These are phyloP conservation scores for Macrophomina tecta DNA, from an alignment of 2,329 filamentous ascomycete genomes.

Conservation along the genomic window DNA sequence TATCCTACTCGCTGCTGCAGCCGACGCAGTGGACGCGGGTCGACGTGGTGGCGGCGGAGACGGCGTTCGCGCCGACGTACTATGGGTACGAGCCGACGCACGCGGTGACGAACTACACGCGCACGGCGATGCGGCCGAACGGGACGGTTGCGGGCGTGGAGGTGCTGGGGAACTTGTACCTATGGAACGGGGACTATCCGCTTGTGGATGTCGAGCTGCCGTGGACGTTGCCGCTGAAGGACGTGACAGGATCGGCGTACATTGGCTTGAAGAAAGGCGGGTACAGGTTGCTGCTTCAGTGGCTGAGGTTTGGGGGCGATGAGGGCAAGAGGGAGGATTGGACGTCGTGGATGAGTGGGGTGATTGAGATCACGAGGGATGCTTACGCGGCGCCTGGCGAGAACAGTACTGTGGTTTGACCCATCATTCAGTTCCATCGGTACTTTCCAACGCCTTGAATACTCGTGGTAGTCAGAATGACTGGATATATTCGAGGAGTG, in stretches of 20 bases:
- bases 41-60: not conserved
- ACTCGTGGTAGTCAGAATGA: too few species aligned
- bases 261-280: conserved; percentile 19
- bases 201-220: not conserved
- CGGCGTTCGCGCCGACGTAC: not conserved
- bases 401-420: too few species aligned
- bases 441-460: too few species aligned
- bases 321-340: conserved; percentile 3
- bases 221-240: conserved; percentile 3
- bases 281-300: not conserved
- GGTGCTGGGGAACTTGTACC: not conserved
- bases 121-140: conserved; percentile 1
- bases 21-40: conserved; percentile 15
- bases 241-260: conserved; percentile 2
- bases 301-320: conserved; percentile 6
- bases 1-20: conserved; percentile 12
- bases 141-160: conserved; percentile 3
- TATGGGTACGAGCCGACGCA: not conserved
- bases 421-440: too few species aligned
- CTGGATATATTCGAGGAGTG: too few species aligned
- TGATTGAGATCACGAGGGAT: conserved; percentile 12
- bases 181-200: not conserved
- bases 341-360: conserved; percentile 7
- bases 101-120: not conserved
- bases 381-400: not conserved